phyloP scores from a whole-genome alignment of 78 protist genomes.

The slime mould (Dictyostelium discoideum) region dicty_2.7 NC_007091.3:3950501-3951000 shows the following conservation, averaged over 20 bases:
- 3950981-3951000: not conserved
- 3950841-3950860: not conserved
- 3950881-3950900: not conserved
- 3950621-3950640: not conserved
- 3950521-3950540: not conserved
- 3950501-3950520: not conserved
- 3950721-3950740: not conserved
- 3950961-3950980: not conserved
- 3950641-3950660: not conserved
- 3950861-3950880: not conserved
- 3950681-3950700: not conserved
- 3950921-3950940: not conserved
- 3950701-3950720: not conserved
- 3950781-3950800: not conserved
- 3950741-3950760: not conserved
- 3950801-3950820: not conserved
- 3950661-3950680: not conserved
- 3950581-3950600: not conserved
- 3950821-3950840: not conserved
- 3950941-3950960: not conserved
- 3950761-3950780: not conserved
- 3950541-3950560: not conserved
- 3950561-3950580: not conserved
- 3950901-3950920: not conserved
- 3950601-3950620: not conserved